Conservation (phyloP, 106 monocot genomes). For the Gastrodia elata region DNA sequence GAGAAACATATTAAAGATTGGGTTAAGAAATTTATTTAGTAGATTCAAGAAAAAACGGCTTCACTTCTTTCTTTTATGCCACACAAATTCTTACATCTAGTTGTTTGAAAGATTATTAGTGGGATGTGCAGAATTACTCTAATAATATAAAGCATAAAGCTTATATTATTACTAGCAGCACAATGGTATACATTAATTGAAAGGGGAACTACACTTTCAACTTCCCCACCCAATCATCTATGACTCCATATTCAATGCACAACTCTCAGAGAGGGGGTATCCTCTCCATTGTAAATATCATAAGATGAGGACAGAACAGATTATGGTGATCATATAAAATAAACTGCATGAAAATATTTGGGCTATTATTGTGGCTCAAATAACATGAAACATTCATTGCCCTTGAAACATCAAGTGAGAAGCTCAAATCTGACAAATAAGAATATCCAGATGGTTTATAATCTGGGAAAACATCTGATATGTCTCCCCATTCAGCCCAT, state of each 20-base stretch:
- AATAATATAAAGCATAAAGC: no score
- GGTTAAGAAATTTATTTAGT: no score
- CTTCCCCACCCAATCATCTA: slow-evolving; percentile 8
- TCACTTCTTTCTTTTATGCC: no score
- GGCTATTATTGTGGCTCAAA: slow-evolving; percentile 34
- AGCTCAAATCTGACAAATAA: slow-evolving; percentile 18
- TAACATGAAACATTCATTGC: slow-evolving; percentile 48
- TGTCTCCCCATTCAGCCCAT: slow-evolving; percentile 57
- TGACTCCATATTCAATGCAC: slow-evolving; percentile 40
- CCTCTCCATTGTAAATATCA: slow-evolving; percentile 58
- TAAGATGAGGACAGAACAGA: slow-evolving; percentile 35
- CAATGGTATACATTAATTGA: not conserved
- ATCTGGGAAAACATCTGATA: slow-evolving; percentile 24
- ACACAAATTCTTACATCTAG: no score
- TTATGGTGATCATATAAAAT: slow-evolving; percentile 35
- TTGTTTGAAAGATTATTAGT: no score
- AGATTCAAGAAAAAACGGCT: no score
- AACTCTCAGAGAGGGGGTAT: slow-evolving; percentile 50
- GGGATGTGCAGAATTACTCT: no score
- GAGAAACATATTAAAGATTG: no score
- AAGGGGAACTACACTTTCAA: not conserved
- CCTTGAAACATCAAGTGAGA: slow-evolving; percentile 36
- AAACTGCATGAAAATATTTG: slow-evolving; percentile 55
- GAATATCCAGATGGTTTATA: slow-evolving; percentile 9
- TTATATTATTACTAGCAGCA: no score